Conservation (phyloP, 139 green algal genomes). For the Deuterostichococcus epilithicus region DNA sequence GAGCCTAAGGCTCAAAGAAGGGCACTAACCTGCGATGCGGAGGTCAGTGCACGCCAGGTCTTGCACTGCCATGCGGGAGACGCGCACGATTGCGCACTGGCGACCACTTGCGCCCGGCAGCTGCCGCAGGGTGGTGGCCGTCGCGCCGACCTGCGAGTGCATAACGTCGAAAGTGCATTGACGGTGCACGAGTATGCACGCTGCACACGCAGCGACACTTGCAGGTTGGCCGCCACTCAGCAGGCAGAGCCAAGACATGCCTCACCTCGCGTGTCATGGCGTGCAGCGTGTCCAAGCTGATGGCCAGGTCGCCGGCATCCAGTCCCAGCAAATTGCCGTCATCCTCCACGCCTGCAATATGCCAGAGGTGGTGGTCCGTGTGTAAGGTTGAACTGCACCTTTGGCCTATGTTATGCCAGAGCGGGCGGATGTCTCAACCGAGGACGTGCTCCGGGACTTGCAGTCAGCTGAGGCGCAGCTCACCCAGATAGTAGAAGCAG, state of each 20-base stretch:
- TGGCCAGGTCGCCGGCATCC: conserved; percentile 41
- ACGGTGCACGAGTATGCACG: no score
- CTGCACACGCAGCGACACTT: no score
- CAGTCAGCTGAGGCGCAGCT: conserved; percentile 1
- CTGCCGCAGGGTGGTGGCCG: conserved; percentile 26
- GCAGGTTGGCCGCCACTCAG: no score
- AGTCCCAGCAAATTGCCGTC: conserved; percentile 79
- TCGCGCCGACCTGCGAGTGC: neutral
- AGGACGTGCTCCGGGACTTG: no score
- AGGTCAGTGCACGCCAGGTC: conserved; percentile 46
- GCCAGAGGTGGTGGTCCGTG: no score
- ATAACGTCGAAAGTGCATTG: no score
- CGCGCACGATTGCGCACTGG: conserved; percentile 47
- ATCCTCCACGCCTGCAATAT: conserved; percentile 70
- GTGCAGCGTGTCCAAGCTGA: conserved; percentile 55
- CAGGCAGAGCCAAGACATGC: conserved; percentile 16
- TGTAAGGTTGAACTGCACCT: no score
- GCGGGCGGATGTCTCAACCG: no score
- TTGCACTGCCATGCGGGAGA: conserved; percentile 38
- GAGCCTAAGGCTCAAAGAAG: neutral
- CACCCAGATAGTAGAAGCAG: conserved; percentile 78
- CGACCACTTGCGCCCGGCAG: conserved; percentile 39
- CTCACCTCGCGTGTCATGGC: conserved; percentile 62
- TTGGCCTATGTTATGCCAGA: no score
- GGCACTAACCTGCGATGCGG: conserved; percentile 46